A percentile compares a stretch with the other conserved stretches of the same genome.
These are phyloP conservation scores for Lachancea fermentati DNA, from an alignment of 805 yeast genomes.

Conservation along the genomic window DNA sequence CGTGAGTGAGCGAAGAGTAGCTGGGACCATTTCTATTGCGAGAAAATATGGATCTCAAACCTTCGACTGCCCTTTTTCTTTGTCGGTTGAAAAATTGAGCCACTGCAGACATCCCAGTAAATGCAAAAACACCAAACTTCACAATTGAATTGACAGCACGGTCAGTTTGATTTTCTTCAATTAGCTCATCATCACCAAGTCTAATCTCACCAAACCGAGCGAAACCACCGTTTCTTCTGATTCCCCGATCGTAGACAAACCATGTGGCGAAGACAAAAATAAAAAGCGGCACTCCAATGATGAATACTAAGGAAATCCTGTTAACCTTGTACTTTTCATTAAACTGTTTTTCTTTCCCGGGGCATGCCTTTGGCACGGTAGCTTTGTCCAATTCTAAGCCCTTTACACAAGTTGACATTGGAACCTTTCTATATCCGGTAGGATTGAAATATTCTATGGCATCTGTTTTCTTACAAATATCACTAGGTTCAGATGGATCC, in stretches of 20 bases:
- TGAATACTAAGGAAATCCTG: constrained; percentile 47
- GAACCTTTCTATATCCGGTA: constrained; percentile 87
- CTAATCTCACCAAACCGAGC: constrained; percentile 79
- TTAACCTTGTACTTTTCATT: constrained; percentile 46
- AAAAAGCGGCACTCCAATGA: constrained; percentile 52
- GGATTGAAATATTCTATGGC: constrained; percentile 74
- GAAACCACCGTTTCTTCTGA: constrained; percentile 73
- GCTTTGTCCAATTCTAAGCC: constrained; percentile 64
- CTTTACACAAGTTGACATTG: constrained; percentile 78
- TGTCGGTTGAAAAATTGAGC: constrained; percentile 17
- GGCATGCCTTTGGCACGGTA: constrained; percentile 68
- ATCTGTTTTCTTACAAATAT: constrained; percentile 49
- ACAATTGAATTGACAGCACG: constrained; percentile 53
- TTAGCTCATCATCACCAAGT: constrained; percentile 64
- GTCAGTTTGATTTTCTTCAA: constrained; percentile 61
- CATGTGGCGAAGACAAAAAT: constrained; percentile 50
- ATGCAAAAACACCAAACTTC: constrained; percentile 46
- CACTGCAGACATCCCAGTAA: constrained; percentile 34
- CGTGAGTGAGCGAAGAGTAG: constrained; percentile 29
- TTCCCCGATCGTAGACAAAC: constrained; percentile 76
- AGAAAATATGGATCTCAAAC: constrained; percentile 21
- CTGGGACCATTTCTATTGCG: constrained; percentile 30
- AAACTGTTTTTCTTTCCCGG: constrained; percentile 74
- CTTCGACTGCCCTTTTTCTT: constrained; percentile 10
- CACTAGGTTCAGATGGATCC: constrained; percentile 57